Evolutionary conservation across 2,329 filamentous ascomycete species (phyloP).

Genomic region (Stachybotrys echinatus): DNA sequence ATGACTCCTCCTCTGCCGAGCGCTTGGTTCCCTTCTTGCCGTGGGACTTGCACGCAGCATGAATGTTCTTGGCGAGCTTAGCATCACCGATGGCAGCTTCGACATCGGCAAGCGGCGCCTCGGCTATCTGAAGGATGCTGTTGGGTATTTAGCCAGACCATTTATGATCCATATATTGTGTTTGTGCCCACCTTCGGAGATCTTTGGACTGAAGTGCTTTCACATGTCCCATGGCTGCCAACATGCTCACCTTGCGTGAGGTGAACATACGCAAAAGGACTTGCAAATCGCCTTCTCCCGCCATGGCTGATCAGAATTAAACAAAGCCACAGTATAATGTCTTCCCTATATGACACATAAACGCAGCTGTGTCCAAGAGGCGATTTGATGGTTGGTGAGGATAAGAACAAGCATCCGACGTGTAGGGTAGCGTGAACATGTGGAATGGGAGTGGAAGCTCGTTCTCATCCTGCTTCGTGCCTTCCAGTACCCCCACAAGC

Average conservation of each 20-base stretch:
- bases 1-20: slow-evolving; percentile 12
- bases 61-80: slow-evolving; percentile 44
- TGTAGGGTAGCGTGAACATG: background rate
- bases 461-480: no score
- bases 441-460: background rate
- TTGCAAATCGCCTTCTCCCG: slow-evolving; percentile 53
- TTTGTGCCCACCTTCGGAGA: slow-evolving; percentile 44
- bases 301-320: slow-evolving; percentile 30
- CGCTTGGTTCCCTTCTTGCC: slow-evolving; percentile 35
- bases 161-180: background rate
- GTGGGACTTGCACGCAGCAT: slow-evolving; percentile 49
- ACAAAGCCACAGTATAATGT: no score
- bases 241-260: slow-evolving; percentile 52
- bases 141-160: background rate
- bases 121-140: slow-evolving; percentile 51
- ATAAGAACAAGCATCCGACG: background rate
- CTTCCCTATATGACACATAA: no score
- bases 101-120: slow-evolving; percentile 37
- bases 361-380: no score
- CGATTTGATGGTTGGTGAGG: no score
- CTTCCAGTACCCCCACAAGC: background rate
- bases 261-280: slow-evolving; percentile 57
- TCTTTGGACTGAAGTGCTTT: slow-evolving; percentile 51
- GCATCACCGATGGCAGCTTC: slow-evolving; percentile 41
- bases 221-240: slow-evolving; percentile 53